Evolutionary conservation across 2,329 filamentous ascomycete species (phyloP), one percentile per base, ranked within the genome.

Genomic region (Westerdykella ornata): DNA sequence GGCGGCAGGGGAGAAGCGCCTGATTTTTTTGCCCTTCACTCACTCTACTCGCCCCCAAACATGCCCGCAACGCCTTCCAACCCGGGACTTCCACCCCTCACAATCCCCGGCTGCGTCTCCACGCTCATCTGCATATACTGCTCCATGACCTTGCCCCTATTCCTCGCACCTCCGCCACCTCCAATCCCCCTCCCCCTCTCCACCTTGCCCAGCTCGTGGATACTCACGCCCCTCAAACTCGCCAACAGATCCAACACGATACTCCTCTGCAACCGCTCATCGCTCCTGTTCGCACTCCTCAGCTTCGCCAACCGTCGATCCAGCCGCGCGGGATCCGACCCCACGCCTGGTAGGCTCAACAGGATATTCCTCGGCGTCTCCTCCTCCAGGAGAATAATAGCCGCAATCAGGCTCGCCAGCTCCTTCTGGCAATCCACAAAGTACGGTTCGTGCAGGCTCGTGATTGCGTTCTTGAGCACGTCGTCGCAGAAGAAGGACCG

Each of bases 341-440:
- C 77, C 59, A 98, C 82, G 9, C 83, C 85, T 0, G 89, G 90
- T 17, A 98, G 70, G 15, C 78, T 84, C 4, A 88, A 70, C n/a
- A 98, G 74, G 30, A 97, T 77, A 4, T 81, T 71, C 15, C 81
- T 75, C 0, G 89, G 87, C 1, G 85, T 92, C 5, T 73, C 59
- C 6, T 80, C 78, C 61, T 95, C 95, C 46, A 85, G 77, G 7
- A 84, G 76, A 54, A 95, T 74, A 46, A 97, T 92, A 3, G 82
- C 78, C 0, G 89, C 89, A 47, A 98, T 95, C 29, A 97, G 74
- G 16, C 82, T 78, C 1, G 88, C 90, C 16, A 98, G 75, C 38
- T 98, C 89, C 61, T 89, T 90, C 58, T 98, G 92, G 47, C 94
- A 79, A 53, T 98, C 92, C 26, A 96, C 89, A 66, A 97, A 98